Evolutionary conservation across 352 stramenopile species (phyloP).

Genomic region (Phytophthora sp.): DNA sequence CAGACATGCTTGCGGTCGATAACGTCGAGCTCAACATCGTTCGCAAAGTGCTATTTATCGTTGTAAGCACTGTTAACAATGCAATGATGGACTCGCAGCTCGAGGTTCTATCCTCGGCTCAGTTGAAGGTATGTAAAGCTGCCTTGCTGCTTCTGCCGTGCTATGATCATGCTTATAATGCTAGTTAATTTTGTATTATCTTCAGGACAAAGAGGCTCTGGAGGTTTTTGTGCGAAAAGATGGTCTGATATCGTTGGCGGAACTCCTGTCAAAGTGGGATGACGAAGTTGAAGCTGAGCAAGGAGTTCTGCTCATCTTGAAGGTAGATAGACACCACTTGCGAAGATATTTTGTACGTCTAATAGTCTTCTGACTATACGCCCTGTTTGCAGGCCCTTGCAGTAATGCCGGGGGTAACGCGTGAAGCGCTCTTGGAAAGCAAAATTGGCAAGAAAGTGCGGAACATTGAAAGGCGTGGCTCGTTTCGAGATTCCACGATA

Average conservation of each 20-base stretch:
- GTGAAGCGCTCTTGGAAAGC: conserved; percentile 44
- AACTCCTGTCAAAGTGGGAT: conserved; percentile 57
- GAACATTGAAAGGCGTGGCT: conserved; percentile 41
- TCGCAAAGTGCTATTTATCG: conserved; percentile 61
- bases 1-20: conserved; percentile 25
- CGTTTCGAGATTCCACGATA: conserved; percentile 36
- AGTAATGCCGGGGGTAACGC: conserved; percentile 62
- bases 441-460: conserved; percentile 60
- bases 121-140: conserved; percentile 46
- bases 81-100: conserved; percentile 39
- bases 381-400: conserved; percentile 44
- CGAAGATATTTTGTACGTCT: too few species aligned
- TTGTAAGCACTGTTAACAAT: conserved; percentile 51
- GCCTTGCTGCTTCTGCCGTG: conserved; percentile 1
- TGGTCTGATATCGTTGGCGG: conserved; percentile 49
- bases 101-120: conserved; percentile 31
- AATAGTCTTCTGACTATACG: conserved; percentile 1
- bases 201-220: conserved; percentile 58
- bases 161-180: neutral
- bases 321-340: conserved; percentile 58
- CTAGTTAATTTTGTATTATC: neutral
- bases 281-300: conserved; percentile 50
- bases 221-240: conserved; percentile 55
- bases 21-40: conserved; percentile 55
- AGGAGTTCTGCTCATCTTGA: conserved; percentile 67